Percentiles rank a stretch among this genome's conserved stretches.
Evolutionary conservation across 352 stramenopile genomes (phyloP).

Genomic region (Phytophthora crassamura): DNA sequence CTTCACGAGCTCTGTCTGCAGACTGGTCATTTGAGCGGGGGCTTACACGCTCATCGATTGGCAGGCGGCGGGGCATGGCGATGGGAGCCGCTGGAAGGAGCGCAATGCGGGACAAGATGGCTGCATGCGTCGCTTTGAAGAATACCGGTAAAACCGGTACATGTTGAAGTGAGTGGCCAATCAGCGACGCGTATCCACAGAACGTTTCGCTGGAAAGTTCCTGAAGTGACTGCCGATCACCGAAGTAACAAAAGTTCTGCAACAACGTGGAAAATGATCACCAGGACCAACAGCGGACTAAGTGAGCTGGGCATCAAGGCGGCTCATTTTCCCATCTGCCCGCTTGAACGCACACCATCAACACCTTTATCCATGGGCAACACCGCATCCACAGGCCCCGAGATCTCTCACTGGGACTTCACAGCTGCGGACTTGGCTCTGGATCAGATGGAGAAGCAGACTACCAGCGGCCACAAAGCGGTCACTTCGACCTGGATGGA

Average conservation of each 20-base stretch:
- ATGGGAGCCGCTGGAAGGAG: not conserved
- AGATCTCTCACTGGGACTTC: slow-evolving; percentile 8
- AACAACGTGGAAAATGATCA: slow-evolving; percentile 28
- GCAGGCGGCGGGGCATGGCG: slow-evolving; percentile 18
- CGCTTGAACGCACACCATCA: slow-evolving; percentile 14
- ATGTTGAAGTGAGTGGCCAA: slow-evolving; percentile 35
- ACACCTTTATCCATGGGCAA: slow-evolving; percentile 51
- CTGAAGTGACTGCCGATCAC: slow-evolving; percentile 7
- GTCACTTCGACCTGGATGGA: slow-evolving; percentile 10
- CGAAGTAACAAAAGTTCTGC: too few relatives aligned
- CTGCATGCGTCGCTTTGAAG: slow-evolving; percentile 30
- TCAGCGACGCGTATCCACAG: slow-evolving; percentile 21
- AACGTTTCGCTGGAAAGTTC: slow-evolving; percentile 23
- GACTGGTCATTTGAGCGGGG: not conserved
- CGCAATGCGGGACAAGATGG: slow-evolving; percentile 27
- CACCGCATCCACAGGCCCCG: slow-evolving; percentile 37
- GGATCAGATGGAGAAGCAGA: slow-evolving; percentile 39
- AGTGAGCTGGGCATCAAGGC: not conserved
- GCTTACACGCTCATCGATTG: not conserved
- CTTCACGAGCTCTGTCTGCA: slow-evolving; percentile 14
- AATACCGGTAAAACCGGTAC: slow-evolving; percentile 22
- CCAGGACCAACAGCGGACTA: not conserved
- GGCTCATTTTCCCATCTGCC: slow-evolving; percentile 52
- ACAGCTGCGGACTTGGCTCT: slow-evolving; percentile 28
- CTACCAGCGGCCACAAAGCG: not conserved